Conservation (phyloP, 2,329 filamentous ascomycete genomes). For the Podosphaera aphanis region DNA sequence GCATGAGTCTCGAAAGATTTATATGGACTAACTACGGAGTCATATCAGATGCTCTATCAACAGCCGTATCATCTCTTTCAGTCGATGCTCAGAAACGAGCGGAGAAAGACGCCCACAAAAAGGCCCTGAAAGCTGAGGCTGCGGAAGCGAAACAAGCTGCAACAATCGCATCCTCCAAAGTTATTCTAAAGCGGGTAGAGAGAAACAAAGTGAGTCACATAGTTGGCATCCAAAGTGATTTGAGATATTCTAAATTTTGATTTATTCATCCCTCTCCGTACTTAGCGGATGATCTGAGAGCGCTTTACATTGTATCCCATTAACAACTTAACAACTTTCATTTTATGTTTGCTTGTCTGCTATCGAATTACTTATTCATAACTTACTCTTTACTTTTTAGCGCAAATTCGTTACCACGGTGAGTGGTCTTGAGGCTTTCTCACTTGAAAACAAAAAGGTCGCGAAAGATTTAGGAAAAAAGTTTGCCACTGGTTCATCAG, state of each 20-base stretch:
- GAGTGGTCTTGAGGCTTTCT: constrained; percentile 73
- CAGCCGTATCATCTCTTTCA: constrained; percentile 65
- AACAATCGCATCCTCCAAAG: constrained; percentile 55
- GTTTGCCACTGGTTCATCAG: constrained; percentile 80
- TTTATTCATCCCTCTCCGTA: not conserved
- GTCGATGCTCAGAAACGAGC: constrained; percentile 84
- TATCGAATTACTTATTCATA: not conserved
- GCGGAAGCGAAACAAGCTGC: constrained; percentile 59
- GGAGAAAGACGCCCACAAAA: constrained; percentile 89
- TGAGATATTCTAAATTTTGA: not conserved
- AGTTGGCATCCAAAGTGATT: not conserved
- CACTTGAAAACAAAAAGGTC: constrained; percentile 81
- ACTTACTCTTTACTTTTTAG: constrained; percentile 9
- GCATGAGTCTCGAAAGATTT: too few relatives aligned
- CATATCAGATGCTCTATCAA: constrained; percentile 50
- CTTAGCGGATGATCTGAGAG: too few relatives aligned
- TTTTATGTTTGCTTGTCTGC: too few relatives aligned
- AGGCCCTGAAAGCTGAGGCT: constrained; percentile 79
- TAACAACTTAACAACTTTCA: too few relatives aligned
- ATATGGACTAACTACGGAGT: not conserved
- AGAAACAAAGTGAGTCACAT: constrained; percentile 43
- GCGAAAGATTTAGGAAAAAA: constrained; percentile 97
- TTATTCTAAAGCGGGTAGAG: constrained; percentile 91
- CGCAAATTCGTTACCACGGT: constrained; percentile 89
- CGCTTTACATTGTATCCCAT: not conserved